Conservation (phyloP, 2,329 filamentous ascomycete species). For the Aspergillus hiratsukae region DNA sequence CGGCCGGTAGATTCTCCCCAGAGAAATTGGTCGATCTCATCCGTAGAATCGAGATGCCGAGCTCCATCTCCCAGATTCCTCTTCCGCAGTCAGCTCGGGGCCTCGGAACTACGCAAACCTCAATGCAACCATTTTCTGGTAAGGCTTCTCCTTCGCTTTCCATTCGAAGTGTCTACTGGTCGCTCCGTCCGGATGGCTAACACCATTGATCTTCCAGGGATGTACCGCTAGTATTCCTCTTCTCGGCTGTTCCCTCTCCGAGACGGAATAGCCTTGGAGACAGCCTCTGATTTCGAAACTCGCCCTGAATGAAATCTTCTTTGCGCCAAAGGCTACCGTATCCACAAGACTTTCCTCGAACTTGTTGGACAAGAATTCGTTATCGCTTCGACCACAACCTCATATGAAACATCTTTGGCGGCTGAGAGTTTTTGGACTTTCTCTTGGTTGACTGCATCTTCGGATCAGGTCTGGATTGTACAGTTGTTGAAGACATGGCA, state of each 20-base stretch:
- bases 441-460: background rate
- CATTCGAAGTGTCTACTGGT: background rate
- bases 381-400: background rate
- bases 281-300: background rate
- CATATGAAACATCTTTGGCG: background rate
- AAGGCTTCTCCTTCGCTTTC: slow-evolving; percentile 10
- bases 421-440: background rate
- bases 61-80: slow-evolving; percentile 39
- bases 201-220: slow-evolving; percentile 1
- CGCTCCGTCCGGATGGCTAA: slow-evolving; percentile 4
- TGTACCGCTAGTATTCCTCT: slow-evolving; percentile 2
- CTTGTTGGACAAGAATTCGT: background rate
- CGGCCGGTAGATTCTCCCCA: slow-evolving; percentile 64
- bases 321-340: background rate
- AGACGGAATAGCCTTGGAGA: background rate
- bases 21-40: slow-evolving; percentile 70
- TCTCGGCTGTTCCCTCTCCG: background rate
- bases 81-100: slow-evolving; percentile 31
- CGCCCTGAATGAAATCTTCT: too few relatives aligned
- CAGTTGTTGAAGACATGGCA: background rate
- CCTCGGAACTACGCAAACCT: slow-evolving; percentile 21
- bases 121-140: slow-evolving; percentile 32
- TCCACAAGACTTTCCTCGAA: background rate
- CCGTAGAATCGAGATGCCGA: slow-evolving; percentile 62
- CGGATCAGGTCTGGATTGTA: background rate